Conservation (phyloP, 2,329 filamentous ascomycete species). For the Aureobasidium sp. region DNA sequence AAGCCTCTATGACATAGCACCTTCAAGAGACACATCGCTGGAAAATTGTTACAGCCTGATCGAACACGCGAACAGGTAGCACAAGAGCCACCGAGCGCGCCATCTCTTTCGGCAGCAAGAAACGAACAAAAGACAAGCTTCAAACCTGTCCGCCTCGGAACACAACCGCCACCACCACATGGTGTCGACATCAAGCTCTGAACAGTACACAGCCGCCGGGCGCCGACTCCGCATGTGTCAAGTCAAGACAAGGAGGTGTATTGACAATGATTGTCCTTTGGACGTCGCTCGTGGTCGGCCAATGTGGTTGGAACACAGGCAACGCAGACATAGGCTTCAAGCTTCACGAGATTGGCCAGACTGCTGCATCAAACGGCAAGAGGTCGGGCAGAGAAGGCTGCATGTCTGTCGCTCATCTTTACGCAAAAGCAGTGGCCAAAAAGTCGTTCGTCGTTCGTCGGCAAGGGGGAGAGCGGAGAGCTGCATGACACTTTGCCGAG, state of each 20-base stretch:
- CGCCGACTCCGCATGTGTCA: not conserved
- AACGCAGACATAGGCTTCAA: not conserved
- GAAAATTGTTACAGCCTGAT: not conserved
- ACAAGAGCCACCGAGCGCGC: not conserved
- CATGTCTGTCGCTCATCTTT: not conserved
- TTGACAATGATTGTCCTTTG: not conserved
- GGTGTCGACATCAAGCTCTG: not conserved
- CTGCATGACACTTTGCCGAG: slow-evolving; percentile 1
- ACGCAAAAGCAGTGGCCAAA: not conserved
- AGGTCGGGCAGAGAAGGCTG: too few species aligned
- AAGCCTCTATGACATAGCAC: not conserved
- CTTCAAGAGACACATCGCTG: not conserved
- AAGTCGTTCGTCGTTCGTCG: not conserved
- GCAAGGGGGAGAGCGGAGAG: slow-evolving; percentile 5
- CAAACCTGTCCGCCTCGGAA: not conserved
- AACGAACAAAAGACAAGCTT: not conserved
- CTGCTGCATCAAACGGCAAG: not conserved
- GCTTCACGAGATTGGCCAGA: not conserved
- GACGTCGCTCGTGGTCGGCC: not conserved
- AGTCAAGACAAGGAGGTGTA: not conserved
- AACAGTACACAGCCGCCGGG: not conserved
- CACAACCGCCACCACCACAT: not conserved
- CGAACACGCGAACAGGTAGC: not conserved
- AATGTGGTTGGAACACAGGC: not conserved
- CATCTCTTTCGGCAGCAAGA: not conserved